Percentiles rank a stretch among this genome's conserved stretches.
Conservation (phyloP, 352 stramenopile species). For the Phytophthora europaea region DNA sequence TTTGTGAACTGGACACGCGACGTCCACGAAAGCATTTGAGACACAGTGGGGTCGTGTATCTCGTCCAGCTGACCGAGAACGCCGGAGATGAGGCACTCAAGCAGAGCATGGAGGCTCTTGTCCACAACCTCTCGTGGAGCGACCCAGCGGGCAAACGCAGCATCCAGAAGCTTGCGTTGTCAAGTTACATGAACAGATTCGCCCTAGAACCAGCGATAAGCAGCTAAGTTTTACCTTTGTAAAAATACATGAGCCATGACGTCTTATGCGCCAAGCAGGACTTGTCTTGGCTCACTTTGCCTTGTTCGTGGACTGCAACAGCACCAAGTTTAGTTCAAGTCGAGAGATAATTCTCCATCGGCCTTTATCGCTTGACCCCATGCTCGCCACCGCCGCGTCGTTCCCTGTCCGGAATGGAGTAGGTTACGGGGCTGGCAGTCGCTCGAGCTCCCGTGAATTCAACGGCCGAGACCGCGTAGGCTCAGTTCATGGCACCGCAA, state of each 20-base stretch:
- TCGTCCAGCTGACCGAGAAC: constrained; percentile 59
- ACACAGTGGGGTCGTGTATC: constrained; percentile 73
- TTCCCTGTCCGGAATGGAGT: constrained; percentile 39
- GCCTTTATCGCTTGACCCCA: neutral
- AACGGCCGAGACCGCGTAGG: constrained; percentile 25
- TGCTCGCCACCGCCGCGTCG: constrained; percentile 31
- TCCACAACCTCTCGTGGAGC: constrained; percentile 83
- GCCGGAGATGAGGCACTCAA: constrained; percentile 49
- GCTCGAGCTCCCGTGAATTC: constrained; percentile 10
- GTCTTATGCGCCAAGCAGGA: constrained; percentile 1
- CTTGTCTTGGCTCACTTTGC: constrained; percentile 11
- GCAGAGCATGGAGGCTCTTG: constrained; percentile 70
- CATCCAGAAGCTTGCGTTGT: constrained; percentile 77
- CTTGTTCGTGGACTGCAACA: constrained; percentile 5
- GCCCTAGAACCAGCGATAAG: constrained; percentile 48
- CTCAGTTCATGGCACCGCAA: constrained; percentile 34
- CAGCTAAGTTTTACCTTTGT: constrained; percentile 33
- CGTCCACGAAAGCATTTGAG: constrained; percentile 46
- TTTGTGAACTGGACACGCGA: constrained; percentile 76
- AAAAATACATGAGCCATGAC: constrained; percentile 28
- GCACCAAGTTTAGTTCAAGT: constrained; percentile 1
- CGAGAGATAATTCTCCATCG: too few relatives aligned
- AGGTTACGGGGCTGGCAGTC: constrained; percentile 12
- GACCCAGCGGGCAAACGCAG: constrained; percentile 70
- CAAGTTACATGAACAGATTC: constrained; percentile 69